These are phyloP conservation scores for Arthroderma sp. DNA, from an alignment of 2,329 filamentous ascomycete species.

Conservation along the genomic window DNA sequence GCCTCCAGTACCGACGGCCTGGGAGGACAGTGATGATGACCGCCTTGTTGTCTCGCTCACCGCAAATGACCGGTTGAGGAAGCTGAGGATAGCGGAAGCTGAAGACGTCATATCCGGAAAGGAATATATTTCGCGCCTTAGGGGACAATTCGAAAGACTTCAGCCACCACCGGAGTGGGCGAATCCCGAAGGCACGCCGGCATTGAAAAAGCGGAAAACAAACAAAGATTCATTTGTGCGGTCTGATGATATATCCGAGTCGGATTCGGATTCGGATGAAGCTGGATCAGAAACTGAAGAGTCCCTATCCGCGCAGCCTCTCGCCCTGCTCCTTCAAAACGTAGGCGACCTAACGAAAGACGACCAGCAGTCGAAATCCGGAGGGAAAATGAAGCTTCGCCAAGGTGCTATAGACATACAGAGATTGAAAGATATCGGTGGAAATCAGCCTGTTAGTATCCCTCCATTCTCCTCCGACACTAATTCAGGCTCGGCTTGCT, in stretches of 20 bases:
- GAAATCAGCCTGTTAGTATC: conserved; percentile 50
- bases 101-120: conserved; percentile 79
- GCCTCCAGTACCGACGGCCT: conserved; percentile 28
- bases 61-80: conserved; percentile 60
- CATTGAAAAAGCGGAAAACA: conserved; percentile 34
- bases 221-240: conserved; percentile 16
- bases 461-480: not conserved
- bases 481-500: conserved; percentile 7
- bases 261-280: conserved; percentile 39
- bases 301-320: conserved; percentile 56
- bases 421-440: conserved; percentile 70
- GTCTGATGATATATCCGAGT: conserved; percentile 10
- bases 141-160: conserved; percentile 57
- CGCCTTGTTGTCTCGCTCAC: conserved; percentile 71
- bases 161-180: conserved; percentile 52
- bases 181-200: conserved; percentile 29
- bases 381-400: conserved; percentile 58
- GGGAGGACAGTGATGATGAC: conserved; percentile 96
- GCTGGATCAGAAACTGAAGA: conserved; percentile 45
- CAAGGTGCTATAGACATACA: conserved; percentile 87
- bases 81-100: conserved; percentile 63
- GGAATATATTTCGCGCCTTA: conserved; percentile 69
- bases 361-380: conserved; percentile 32
- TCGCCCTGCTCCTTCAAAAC: conserved; percentile 68
- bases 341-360: conserved; percentile 50